Evolutionary conservation across 108 stramenopile genomes (phyloP).

Genomic region (Nannochloropsis gaditana): DNA sequence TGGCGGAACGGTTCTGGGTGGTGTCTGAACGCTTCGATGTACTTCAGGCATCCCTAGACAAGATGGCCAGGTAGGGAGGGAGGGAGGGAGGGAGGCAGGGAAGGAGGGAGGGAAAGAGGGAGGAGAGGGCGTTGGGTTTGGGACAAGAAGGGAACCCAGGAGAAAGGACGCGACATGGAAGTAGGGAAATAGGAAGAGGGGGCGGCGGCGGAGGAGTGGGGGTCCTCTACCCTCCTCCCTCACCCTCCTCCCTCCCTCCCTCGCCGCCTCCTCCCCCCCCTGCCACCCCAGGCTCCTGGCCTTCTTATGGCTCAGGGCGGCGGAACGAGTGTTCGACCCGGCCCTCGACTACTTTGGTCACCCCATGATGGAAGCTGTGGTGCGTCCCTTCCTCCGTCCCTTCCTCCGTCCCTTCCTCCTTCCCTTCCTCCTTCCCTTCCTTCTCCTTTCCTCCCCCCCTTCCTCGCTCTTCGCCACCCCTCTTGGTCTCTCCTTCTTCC

Average conservation of each 20-base stretch:
- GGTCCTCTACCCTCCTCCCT: background rate
- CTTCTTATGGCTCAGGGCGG: background rate
- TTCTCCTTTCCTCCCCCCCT: background rate
- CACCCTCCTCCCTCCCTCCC: background rate
- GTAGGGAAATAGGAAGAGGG: no score
- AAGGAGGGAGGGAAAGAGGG: constrained; percentile 12
- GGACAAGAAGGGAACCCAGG: no score
- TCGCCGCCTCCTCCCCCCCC: background rate
- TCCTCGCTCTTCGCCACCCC: background rate
- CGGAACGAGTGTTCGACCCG: background rate
- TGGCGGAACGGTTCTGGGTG: background rate
- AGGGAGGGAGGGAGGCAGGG: background rate
- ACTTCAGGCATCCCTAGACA: background rate
- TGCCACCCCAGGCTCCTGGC: background rate
- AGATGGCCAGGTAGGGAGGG: background rate
- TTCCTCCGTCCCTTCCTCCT: background rate
- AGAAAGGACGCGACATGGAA: no score
- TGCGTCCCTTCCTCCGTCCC: background rate
- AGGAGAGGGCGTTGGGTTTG: background rate
- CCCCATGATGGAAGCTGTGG: background rate
- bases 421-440: background rate
- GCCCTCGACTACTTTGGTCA: background rate
- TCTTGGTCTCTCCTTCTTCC: no score
- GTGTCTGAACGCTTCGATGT: background rate
- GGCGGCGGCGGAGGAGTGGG: no score